phyloP scores from a whole-genome alignment of 371 early-diverging fungal species.

The Saksenaea oblongispora region DNA sequence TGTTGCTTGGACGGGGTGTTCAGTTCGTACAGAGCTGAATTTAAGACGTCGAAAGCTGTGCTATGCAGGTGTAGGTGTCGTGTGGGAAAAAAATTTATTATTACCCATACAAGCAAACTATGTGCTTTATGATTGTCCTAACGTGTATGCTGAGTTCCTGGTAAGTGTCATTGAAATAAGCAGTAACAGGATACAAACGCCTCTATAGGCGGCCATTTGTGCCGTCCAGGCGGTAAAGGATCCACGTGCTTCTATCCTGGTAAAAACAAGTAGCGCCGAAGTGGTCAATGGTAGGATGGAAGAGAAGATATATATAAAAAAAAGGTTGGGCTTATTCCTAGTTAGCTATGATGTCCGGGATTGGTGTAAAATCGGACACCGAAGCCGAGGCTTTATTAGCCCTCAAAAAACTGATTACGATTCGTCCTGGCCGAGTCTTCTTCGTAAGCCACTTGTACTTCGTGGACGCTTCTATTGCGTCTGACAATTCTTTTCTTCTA shows the following conservation, averaged over 20 bases:
- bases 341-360: slow-evolving; percentile 1
- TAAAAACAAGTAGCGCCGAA: neutral
- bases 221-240: neutral
- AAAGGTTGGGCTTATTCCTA: neutral
- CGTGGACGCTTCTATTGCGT: neutral
- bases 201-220: neutral
- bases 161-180: neutral
- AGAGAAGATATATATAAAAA: neutral
- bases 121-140: neutral
- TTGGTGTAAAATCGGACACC: neutral
- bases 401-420: neutral
- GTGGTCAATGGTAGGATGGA: neutral
- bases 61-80: slow-evolving; percentile 1
- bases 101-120: neutral
- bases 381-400: neutral
- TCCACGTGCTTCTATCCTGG: neutral
- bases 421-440: neutral
- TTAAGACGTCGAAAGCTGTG: neutral
- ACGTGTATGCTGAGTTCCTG: slow-evolving; percentile 1
- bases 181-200: neutral
- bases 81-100: neutral
- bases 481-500: neutral
- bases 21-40: neutral
- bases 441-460: neutral
- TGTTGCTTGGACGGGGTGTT: neutral